Base-by-base conservation (phyloP, 345 rosid genomes). In the Toxicodendron radicans region DNA sequence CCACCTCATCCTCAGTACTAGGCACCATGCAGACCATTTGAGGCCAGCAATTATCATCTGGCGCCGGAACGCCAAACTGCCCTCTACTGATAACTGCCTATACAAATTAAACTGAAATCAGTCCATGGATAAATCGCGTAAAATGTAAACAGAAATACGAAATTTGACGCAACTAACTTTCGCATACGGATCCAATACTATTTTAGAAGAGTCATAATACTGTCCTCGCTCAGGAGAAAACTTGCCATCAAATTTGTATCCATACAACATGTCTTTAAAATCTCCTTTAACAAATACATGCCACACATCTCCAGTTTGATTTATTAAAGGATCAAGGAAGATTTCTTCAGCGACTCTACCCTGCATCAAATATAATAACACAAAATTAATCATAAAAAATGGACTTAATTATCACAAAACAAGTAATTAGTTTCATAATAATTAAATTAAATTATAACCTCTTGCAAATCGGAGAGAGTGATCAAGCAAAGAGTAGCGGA, bases 21-120 rank as follows among this genome's bases (percentile, higher is more conserved):
- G 99, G 97, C 52, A 95, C 85, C 87, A 81, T 90, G 78, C 97
- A 81, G 56, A 93, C 97, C 99, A 95, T 91, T 86, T 90, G 97
- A 46, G 97, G 94, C 99, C 99, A 95, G 82, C 88, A 85, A 71
- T 84, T 86, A 41, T 80, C 92, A 56, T 79, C 94, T 69, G 81
- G 82, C 61, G 91, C 97, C 73, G 87, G 70, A 75, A 83, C 85
- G 18, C 97, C 97, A 79, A 88, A 95, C 72, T 90, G 90, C 53
- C 85, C 97, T 84, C 97, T 91, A 82, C 97, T 87, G 78, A 95
- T 74, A 64, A 92, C 87, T 70, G 93, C 95, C 99, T 93, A 76
- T 65, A 86, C 56, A 83, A 74, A 75, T 58, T 62, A 79, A 76
- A 41, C 27, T 30, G 38, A 64, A 62, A 33, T 51, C 27, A 65